Evolutionary conservation across 352 stramenopile genomes (phyloP).

Genomic region (Pythium volutum): DNA sequence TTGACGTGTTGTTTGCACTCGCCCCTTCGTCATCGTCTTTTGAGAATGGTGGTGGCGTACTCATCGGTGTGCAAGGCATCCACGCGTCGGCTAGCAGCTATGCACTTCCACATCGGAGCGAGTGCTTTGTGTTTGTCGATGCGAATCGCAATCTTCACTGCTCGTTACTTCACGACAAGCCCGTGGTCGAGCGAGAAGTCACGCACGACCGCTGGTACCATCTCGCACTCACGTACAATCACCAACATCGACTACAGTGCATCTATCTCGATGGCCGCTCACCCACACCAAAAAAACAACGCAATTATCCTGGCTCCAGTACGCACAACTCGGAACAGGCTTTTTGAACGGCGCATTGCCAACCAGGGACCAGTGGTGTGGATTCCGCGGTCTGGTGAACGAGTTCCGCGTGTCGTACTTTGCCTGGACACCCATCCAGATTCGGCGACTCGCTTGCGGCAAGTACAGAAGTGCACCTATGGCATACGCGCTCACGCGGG

Average conservation of each 20-base stretch:
- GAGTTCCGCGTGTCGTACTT: constrained; percentile 47
- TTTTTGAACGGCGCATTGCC: constrained; percentile 36
- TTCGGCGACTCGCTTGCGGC: neutral
- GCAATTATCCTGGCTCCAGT: constrained; percentile 36
- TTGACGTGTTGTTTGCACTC: constrained; percentile 41
- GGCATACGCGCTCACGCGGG: constrained; percentile 7
- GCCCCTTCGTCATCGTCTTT: neutral
- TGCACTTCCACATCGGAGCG: constrained; percentile 29
- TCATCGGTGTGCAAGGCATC: constrained; percentile 27
- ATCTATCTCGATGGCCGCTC: constrained; percentile 54
- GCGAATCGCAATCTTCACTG: constrained; percentile 33
- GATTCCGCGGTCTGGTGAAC: constrained; percentile 55
- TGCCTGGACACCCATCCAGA: constrained; percentile 4
- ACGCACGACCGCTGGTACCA: constrained; percentile 53
- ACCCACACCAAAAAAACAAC: constrained; percentile 32
- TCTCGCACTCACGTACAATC: constrained; percentile 50
- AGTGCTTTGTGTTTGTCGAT: constrained; percentile 38
- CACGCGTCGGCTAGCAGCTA: constrained; percentile 7
- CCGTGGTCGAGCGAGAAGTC: neutral
- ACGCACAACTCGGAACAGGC: constrained; percentile 52
- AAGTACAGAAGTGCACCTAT: constrained; percentile 14
- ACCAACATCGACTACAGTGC: constrained; percentile 21
- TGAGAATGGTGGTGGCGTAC: constrained; percentile 19
- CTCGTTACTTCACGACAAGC: constrained; percentile 33
- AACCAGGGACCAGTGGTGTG: constrained; percentile 50